Conservation (phyloP, 768 basidiomycete species). For the Podaxis mareebaensis region DNA sequence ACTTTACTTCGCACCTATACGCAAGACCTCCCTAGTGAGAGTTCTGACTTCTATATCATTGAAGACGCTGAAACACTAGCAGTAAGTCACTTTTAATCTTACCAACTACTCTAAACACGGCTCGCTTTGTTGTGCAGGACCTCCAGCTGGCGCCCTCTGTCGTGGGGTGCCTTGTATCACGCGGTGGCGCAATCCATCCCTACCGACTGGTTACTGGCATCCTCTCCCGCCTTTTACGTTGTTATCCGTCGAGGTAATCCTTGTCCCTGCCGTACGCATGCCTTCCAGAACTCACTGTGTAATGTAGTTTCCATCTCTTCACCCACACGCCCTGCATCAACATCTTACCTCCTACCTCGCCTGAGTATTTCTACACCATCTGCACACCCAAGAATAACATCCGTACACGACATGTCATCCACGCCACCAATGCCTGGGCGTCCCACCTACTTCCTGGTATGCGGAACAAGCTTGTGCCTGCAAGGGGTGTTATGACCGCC, state of each 20-base stretch:
- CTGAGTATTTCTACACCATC: slow-evolving; percentile 45
- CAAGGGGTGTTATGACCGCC: slow-evolving; percentile 62
- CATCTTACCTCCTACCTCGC: slow-evolving; percentile 33
- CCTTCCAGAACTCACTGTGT: slow-evolving; percentile 7
- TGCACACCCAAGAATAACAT: slow-evolving; percentile 62
- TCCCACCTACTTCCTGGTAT: slow-evolving; percentile 68
- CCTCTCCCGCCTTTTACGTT: slow-evolving; percentile 49
- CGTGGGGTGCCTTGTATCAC: slow-evolving; percentile 51
- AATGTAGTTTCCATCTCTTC: slow-evolving; percentile 53
- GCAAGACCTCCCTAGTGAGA: slow-evolving; percentile 52
- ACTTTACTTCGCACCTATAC: slow-evolving; percentile 44
- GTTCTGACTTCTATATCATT: slow-evolving; percentile 32
- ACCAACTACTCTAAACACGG: neutral
- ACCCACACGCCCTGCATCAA: slow-evolving; percentile 63
- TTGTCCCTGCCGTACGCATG: neutral
- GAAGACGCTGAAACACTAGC: slow-evolving; percentile 30
- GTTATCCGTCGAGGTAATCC: slow-evolving; percentile 50
- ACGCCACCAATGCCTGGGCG: slow-evolving; percentile 84
- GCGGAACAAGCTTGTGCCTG: slow-evolving; percentile 62
- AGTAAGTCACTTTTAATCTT: slow-evolving; percentile 21
- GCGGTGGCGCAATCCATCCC: slow-evolving; percentile 66
- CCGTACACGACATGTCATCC: slow-evolving; percentile 63
- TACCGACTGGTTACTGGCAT: slow-evolving; percentile 69
- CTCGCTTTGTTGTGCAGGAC: slow-evolving; percentile 34
- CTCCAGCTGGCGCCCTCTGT: slow-evolving; percentile 46